Evolutionary conservation across 1,284 basidiomycete species (phyloP).

Genomic region (Tremellales sp.): DNA sequence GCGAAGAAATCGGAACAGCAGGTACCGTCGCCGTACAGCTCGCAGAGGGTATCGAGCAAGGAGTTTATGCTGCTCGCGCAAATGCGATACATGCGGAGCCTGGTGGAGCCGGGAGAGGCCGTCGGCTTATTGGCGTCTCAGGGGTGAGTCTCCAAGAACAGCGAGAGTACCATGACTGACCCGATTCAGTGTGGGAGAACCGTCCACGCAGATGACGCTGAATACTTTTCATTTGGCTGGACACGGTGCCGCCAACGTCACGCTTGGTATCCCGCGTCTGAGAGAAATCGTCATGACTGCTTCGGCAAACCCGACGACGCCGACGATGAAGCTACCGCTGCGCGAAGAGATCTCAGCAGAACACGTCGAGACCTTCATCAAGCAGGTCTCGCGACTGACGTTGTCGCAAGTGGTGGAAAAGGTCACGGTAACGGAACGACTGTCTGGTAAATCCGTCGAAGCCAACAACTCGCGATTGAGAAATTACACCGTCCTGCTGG

Average conservation of each 20-base stretch:
- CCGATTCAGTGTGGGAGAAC: constrained; percentile 79
- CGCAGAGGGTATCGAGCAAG: constrained; percentile 48
- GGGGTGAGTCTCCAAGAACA: constrained; percentile 58
- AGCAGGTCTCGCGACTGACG: constrained; percentile 78
- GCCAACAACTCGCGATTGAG: constrained; percentile 61
- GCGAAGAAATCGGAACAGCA: constrained; percentile 55
- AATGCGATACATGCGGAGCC: constrained; percentile 83
- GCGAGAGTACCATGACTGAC: constrained; percentile 13
- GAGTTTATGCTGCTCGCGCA: constrained; percentile 79
- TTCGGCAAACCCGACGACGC: constrained; percentile 92
- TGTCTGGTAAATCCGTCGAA: constrained; percentile 60
- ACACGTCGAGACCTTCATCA: constrained; percentile 78
- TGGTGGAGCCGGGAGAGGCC: constrained; percentile 96
- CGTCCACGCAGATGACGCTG: constrained; percentile 99
- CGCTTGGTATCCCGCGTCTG: constrained; percentile 95
- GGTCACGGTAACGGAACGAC: constrained; percentile 75
- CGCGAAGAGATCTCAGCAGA: constrained; percentile 54
- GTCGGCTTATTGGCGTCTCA: constrained; percentile 97
- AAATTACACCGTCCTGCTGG: constrained; percentile 75
- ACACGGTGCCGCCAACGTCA: constrained; percentile 98
- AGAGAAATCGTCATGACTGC: constrained; percentile 99
- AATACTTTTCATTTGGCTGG: constrained; percentile 99
- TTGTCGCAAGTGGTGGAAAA: constrained; percentile 86
- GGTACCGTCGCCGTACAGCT: constrained; percentile 48
- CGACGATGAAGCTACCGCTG: constrained; percentile 92